Evolutionary conservation across 2,329 filamentous ascomycete species (phyloP).

Genomic region (Aaosphaeria arxii): DNA sequence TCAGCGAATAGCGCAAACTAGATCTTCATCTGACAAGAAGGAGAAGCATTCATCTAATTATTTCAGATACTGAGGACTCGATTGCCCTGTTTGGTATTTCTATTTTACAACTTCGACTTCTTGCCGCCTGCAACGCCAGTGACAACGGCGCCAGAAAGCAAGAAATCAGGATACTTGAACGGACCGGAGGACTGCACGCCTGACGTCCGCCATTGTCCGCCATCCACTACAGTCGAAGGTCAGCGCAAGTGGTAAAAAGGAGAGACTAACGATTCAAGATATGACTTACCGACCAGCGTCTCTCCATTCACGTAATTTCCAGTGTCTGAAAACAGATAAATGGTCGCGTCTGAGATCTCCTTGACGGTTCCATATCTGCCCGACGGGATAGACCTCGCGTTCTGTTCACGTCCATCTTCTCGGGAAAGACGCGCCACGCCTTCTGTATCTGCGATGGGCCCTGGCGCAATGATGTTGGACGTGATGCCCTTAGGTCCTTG

Average conservation of each 20-base stretch:
- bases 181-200: conserved; percentile 32
- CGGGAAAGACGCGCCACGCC: conserved; percentile 46
- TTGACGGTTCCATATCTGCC: conserved; percentile 76
- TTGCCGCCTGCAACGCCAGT: conserved; percentile 58
- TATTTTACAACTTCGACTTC: conserved; percentile 51
- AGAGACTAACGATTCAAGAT: background rate
- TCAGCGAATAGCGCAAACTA: no score
- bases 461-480: conserved; percentile 85
- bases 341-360: conserved; percentile 89
- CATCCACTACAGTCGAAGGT: conserved; percentile 44
- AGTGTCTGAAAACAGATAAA: conserved; percentile 83
- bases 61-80: no score
- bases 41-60: no score
- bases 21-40: no score
- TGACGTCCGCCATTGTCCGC: conserved; percentile 49
- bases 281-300: conserved; percentile 66
- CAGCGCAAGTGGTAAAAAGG: conserved; percentile 7
- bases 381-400: conserved; percentile 56
- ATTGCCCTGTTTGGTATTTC: no score
- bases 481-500: conserved; percentile 85
- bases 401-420: conserved; percentile 24
- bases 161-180: conserved; percentile 57
- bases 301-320: conserved; percentile 85
- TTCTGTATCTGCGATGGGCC: conserved; percentile 82
- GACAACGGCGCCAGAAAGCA: conserved; percentile 53